Evolutionary conservation across 2,329 filamentous ascomycete species (phyloP), one percentile per base, ranked within the genome.

Genomic region (Aspergillus sp.): DNA sequence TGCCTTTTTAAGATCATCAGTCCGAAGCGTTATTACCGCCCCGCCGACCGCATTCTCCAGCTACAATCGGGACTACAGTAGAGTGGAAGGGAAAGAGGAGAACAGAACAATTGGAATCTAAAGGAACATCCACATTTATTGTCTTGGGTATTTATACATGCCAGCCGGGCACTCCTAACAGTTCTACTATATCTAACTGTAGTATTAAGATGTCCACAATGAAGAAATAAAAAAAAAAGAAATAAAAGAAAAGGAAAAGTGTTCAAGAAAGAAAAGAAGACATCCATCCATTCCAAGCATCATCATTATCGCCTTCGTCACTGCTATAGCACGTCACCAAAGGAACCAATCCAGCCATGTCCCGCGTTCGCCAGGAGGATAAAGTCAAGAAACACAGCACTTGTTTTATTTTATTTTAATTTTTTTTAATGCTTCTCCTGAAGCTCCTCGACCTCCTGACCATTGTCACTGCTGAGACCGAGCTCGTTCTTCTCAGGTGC

Each of bases 401-500:
- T 5, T 22, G 20, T 22, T 22, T 5, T 22, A 1, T 22, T 22
- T 5, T 22, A 5, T 5, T 5, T 22, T 5, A 5, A 1, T 22
- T 20, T 20, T 20, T 20, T 20, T 22, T 22, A 43, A 3, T 32
- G 23, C 23, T 43, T 43, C 5, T 43, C 41, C 25, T 43, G 41
- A 7, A 30, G 12, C 23, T 25, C 23, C 41, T 27, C 41, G 23
- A 20, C 10, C 19, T 42, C 41, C n/a, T 43, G 41, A 22, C 41
- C 41, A n/a, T 43, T 43, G 41, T 43, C 41, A 19, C 41, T 43
- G 41, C 41, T 43, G 13, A 43, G 41, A 7, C 41, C 41, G 13
- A 43, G 41, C 41, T 43, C 41, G 41, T 25, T 43, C 41, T 43
- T 43, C 20, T 56, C 54, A 25, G 25, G 7, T 2, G 22, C 27